These are phyloP conservation scores for Artomyces pyxidatus DNA, from an alignment of 768 basidiomycete species.

Conservation along the genomic window DNA sequence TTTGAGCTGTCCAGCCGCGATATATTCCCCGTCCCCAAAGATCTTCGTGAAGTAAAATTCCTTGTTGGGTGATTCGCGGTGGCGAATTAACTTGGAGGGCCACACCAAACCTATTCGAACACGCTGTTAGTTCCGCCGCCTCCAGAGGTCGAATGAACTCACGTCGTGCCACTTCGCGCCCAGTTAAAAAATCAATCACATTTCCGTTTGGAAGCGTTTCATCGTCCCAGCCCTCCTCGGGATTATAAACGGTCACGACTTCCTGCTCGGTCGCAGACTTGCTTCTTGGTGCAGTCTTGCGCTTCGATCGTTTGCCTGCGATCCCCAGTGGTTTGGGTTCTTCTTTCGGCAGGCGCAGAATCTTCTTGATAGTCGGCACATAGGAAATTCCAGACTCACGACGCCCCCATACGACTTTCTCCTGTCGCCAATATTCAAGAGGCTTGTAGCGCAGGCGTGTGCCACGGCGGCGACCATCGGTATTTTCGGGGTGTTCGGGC, in stretches of 20 bases:
- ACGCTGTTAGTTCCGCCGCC: background rate
- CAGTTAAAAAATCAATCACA: conserved; percentile 59
- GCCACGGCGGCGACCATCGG: conserved; percentile 58
- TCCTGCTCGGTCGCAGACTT: conserved; percentile 44
- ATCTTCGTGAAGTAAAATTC: conserved; percentile 87
- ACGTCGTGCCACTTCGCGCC: conserved; percentile 65
- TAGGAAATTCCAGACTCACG: conserved; percentile 40
- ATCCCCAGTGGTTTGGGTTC: conserved; percentile 38
- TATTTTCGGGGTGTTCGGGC: conserved; percentile 24
- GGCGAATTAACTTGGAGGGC: conserved; percentile 59
- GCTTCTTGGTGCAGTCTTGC: conserved; percentile 28
- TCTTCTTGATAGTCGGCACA: conserved; percentile 60
- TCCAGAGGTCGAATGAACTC: conserved; percentile 1
- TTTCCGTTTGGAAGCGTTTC: conserved; percentile 57
- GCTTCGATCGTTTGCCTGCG: conserved; percentile 25
- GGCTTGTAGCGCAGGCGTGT: conserved; percentile 62
- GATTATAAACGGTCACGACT: conserved; percentile 19
- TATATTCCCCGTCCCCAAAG: conserved; percentile 84
- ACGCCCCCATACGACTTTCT: conserved; percentile 78
- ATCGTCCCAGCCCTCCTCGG: conserved; percentile 78
- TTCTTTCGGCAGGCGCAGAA: conserved; percentile 50
- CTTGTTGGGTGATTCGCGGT: conserved; percentile 48
- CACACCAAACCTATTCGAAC: conserved; percentile 64
- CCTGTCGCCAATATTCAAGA: conserved; percentile 89
- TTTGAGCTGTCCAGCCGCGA: conserved; percentile 82